Conservation (phyloP, 208 protist genomes). For the Trypanosomatidae sp. region DNA sequence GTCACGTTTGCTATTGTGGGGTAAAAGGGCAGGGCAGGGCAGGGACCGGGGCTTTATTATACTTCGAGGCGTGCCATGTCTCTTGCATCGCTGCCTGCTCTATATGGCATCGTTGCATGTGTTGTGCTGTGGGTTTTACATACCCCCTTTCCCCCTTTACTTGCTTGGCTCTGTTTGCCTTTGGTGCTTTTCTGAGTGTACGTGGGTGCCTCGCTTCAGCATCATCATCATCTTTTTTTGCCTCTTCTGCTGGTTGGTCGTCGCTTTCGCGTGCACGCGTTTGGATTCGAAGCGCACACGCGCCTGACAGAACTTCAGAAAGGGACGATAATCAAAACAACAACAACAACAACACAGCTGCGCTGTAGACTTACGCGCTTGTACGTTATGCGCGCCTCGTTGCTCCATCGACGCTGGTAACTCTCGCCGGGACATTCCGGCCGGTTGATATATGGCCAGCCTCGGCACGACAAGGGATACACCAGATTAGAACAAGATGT, state of each 20-base stretch:
- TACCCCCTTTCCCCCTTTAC: neutral
- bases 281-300: no score
- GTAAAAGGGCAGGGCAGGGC: no score
- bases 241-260: conserved; percentile 4
- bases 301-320: no score
- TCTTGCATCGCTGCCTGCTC: neutral
- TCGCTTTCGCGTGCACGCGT: neutral
- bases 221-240: conserved; percentile 10
- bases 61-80: neutral
- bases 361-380: no score
- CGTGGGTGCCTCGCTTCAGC: neutral
- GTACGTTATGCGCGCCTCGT: neutral
- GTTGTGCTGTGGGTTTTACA: neutral
- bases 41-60: neutral
- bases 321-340: no score
- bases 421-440: neutral
- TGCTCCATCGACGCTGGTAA: neutral
- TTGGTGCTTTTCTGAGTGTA: neutral
- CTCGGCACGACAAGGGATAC: neutral
- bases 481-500: neutral
- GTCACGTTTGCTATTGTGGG: neutral
- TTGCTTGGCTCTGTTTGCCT: neutral
- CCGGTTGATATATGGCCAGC: neutral
- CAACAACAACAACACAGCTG: no score
- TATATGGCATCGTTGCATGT: neutral